Evolutionary conservation across 148 eudicot genomes (phyloP), one percentile per base, ranked within the genome.

Genomic region (Amaranthus cruentus): DNA sequence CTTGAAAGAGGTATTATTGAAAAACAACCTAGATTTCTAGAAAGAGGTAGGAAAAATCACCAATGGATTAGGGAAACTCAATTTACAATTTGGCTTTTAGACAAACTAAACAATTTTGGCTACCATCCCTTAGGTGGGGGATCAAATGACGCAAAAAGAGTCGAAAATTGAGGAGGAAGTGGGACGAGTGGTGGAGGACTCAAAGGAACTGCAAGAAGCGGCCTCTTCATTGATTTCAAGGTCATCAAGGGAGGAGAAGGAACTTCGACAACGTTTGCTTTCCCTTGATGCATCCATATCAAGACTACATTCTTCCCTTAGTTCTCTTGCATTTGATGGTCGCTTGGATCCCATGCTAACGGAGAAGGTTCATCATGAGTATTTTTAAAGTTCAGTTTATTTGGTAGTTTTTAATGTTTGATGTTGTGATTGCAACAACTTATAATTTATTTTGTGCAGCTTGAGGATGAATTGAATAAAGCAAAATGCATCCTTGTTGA

Each of bases 151-250:
- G 76, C 64, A 73, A 15, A 55, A 75, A 43, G 83, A 73, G 47
- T n/a, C 61, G 15, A 69, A 62, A 55, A 75, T 82, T 51, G 88
- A 74, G 59, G 89, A 86, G 50, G 87, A 89, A 78, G 91, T 85
- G 4, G 81, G 79, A 50, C 76, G 69, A 68, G 77, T 85, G 44
- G 81, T 82, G 60, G 98, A 91, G 62, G 84, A 85, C 54, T 91
- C 88, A 2, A 94, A 90, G 74, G 98, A 91, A 84, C 66, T 94
- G 83, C 97, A 94, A 77, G 98, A 94, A 14, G 57, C 86, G 14
- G 91, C 98, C 1, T 52, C 97, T 5, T 78, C 91, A 7, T 82
- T 87, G 71, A 86, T 90, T 47, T 85, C 89, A 0, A 86, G 75
- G 54, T 82, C 87, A 15, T 65, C 89, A 2, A 79, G 76, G 62